Base-by-base conservation (phyloP, 2,329 filamentous ascomycete species). In the Tolypocladium sp. region DNA sequence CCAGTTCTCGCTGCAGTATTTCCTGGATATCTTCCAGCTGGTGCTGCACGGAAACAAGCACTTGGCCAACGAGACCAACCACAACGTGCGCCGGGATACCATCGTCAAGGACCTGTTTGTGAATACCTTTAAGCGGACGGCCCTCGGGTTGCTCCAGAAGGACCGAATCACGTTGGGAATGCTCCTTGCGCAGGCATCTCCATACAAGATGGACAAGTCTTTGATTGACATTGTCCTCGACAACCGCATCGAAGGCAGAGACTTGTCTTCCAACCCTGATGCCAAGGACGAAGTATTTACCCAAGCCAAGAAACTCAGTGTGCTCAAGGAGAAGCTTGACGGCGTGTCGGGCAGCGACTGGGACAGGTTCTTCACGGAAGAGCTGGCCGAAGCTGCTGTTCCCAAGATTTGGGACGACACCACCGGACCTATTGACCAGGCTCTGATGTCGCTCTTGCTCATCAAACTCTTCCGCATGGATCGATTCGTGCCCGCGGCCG, bases 1-100 rank as follows among this genome's bases (percentile, higher is more conserved):
- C 75, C 95, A 97, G 72, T 99, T 99, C 81, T 99, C 94, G 42
- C 82, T 99, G 61, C 92, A 97, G 74, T 99, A 96, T 76, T 99
- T 99, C 77, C 84, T 96, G 58, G 90, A 97, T 71, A 99, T 99
- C 66, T 99, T 99, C 83, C 90, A 96, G 71, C 86, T 89, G 7
- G 94, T 99, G 9, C 82, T 99, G 44, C 89, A 89, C 66, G 83
- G 85, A 60, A 95, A 95, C 73, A 87, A 88, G 68, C 86, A 85
- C 61, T 79, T 94, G 57, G 82, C 83, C 25, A 81, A 79, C 60
- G 86, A 89, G 72, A 87, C 83, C 38, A 88, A 94, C 63, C 85
- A 96, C 74, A 86, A 91, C 64, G 81, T 80, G 17, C 89, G 94
- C 41, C 88, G 94, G 56, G 90, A 97, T 69, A 86, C 93, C 58